A percentile compares a stretch with the other conserved stretches of the same genome.
Evolutionary conservation across 169 alveolate species (phyloP).

Genomic region (Amoebophrya sp.): DNA sequence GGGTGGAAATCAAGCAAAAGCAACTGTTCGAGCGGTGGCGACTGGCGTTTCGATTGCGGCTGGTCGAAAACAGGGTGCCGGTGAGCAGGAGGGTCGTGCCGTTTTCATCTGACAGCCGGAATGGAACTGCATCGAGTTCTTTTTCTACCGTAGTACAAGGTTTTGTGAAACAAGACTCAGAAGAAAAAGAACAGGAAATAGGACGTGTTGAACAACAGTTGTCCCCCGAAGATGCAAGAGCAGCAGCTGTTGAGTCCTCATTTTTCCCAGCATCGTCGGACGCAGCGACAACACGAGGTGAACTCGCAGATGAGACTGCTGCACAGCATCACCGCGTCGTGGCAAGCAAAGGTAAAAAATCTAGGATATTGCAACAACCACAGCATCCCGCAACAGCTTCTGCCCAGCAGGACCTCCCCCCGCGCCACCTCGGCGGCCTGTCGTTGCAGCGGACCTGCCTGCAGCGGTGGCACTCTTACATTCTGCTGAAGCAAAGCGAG

Average conservation of each 20-base stretch:
- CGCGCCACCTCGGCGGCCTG: neutral
- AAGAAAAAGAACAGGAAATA: neutral
- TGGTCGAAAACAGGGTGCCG: neutral
- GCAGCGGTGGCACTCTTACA: neutral
- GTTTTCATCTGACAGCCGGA: no score
- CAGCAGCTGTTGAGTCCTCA: no score
- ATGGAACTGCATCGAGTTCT: no score
- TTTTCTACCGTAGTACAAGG: no score
- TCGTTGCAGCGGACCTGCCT: neutral
- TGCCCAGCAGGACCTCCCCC: neutral
- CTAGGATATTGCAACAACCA: no score
- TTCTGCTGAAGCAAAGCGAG: neutral
- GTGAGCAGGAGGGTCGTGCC: neutral
- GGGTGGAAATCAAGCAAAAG: neutral
- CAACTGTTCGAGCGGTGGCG: neutral
- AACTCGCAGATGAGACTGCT: no score
- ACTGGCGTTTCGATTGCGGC: neutral
- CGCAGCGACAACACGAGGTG: neutral
- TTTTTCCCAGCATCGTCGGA: neutral
- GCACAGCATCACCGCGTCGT: no score
- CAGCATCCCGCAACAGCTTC: no score
- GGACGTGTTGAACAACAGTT: no score
- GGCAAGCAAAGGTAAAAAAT: no score
- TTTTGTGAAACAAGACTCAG: no score
- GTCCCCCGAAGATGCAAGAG: no score